Evolutionary conservation across 176 grass and related monocot species (phyloP), one percentile per base, ranked within the genome.

Genomic region (Raddia distichophylla): DNA sequence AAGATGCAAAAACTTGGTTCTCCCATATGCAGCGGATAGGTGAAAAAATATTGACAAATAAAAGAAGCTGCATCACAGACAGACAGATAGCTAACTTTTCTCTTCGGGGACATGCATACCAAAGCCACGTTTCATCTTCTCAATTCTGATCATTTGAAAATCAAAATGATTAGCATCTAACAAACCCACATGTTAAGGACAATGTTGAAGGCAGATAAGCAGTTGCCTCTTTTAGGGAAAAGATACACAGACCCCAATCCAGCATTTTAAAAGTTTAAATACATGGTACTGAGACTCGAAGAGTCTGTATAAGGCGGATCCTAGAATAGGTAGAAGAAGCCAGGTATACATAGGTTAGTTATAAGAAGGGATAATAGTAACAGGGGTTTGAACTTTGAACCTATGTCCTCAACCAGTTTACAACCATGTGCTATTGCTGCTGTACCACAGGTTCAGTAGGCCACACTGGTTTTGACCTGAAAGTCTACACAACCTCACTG

Each of bases 111-210:
- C 60, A 34, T 81, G 90, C 95, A 98, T 98, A 14, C 95, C 95
- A 74, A 98, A 93, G 76, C 95, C 95, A 20, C 79, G 90, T 80
- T 92, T 93, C 88, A 93, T 80, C 79, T 93, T 94, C 86, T 98
- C 95, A 69, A 98, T 86, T 67, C 95, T 98, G 83, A 18, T 20
- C 37, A 74, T 78, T 22, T 74, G 7, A 77, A 80, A 69, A 17
- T 51, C 3, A 15, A 53, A 69, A 72, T 55, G 8, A 54, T 90
- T 73, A 82, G 60, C 54, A 35, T 27, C 2, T 13, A 1, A 19
- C 60, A 13, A 42, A 14, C 2, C 6, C 1, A 19, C 1, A 52
- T 12, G 7, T n/a, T 75, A 35, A 57, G 7, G 13, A 70, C 80
- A 60, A 2, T 81, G 67, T 50, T 15, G 4, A 69, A 80, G 3